Base-by-base conservation (phyloP, 768 basidiomycete genomes). In the Hericium rajendrae region DNA sequence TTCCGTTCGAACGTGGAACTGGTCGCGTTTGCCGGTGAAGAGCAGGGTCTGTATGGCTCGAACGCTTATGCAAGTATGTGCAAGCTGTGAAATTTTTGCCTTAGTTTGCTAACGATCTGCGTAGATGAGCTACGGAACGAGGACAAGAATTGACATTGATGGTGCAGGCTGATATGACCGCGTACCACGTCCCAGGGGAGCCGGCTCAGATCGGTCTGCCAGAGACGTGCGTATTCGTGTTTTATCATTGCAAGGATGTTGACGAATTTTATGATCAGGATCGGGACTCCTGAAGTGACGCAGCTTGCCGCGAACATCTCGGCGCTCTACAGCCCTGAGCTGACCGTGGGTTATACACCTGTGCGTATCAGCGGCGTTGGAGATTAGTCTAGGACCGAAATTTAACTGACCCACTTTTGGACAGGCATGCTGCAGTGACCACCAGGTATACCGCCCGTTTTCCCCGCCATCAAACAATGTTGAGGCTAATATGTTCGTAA, bases 141-240 rank as follows among this genome's bases (percentile, higher is more conserved):
- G 18, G 74, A 79, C 57, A 84, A 82, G 24, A 85, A 91, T 62
- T 95, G 49, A 82, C 86, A 1, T 66, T 95, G 38, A 90, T 94
- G 81, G 76, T 94, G 51, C 94, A 95, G 69, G 89, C 89, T 0
- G 94, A 97, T 65, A 95, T 95, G 94, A 78, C 90, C 43, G 94
- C 83, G 0, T 95, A 93, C 68, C 90, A 84, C 59, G 83, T 74
- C 18, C 81, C 83, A 0, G 79, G 78, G 26, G 94, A 97, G 71
- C 89, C 90, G 12, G 69, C 79, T 2, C 94, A 97, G 67, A 78
- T 97, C 9, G 92, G 88, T 16, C 78, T 94, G 38, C 91, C 94
- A 9, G 78, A 78, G 22, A 60, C 64, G 89, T 92, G 53, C 53
- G 82, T 74, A 22, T n/a, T 51, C 26, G 16, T 15, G 51, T 22